Base-by-base conservation (phyloP, 1,284 basidiomycete genomes). In the Xanthoconium separans region DNA sequence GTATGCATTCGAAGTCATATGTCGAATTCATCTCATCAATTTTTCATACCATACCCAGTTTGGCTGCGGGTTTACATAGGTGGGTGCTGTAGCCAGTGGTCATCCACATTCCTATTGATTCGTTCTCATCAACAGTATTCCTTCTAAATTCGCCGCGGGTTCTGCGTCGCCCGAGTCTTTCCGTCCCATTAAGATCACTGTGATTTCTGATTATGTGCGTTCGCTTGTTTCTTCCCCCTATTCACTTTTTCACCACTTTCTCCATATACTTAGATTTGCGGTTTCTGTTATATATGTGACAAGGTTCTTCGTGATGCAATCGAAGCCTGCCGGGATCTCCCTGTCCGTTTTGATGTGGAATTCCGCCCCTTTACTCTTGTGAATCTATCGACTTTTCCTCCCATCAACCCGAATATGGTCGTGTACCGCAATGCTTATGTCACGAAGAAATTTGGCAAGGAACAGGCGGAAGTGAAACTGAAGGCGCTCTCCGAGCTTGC, bases 251-350 rank as follows among this genome's bases (percentile, higher is more conserved):
- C 22, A 41, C 42, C 50, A 37, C 55, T 20, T n/a, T 13, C 3
- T 37, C 9, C 16, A 27, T n/a, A 43, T 43, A n/a, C 7, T 9
- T 65, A 89, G 87, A 73, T 79, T 50, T 91, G 89, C 62, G 76
- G 79, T 50, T 89, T 87, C 75, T 90, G 88, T 71, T 89, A 83
- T 68, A 77, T 92, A 58, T 83, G 83, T n/a, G 82, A 86, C 64
- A 81, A 83, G 64, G 83, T 89, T 63, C 76, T 93, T 50, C 74
- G 82, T 54, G 75, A 78, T 46, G 89, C 90, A 31, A 80, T 87
- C 36, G 75, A 78, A 15, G 77, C 82, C 52, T 84, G 80, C 67
- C 75, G 77, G 53, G 77, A 84, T 55, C 78, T 87, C 1, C 83
- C 85, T 2, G 62, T 90, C 50, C 67, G 72, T 9, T 89, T 93